These are phyloP conservation scores for Amylostereum chailletii DNA, from an alignment of 1,284 basidiomycete species.

Conservation along the genomic window DNA sequence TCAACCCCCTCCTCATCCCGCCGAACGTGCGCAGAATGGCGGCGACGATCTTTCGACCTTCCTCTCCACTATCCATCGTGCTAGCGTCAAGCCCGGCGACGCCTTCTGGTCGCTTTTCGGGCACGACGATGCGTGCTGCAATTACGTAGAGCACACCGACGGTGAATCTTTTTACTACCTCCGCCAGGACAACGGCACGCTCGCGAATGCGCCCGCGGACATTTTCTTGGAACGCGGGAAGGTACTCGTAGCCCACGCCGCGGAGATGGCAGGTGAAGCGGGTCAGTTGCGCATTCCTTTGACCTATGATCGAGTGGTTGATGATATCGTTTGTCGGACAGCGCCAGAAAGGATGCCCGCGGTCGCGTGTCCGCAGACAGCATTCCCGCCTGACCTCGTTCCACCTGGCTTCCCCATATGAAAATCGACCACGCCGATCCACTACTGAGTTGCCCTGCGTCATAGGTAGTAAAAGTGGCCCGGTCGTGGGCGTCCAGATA, in stretches of 20 bases:
- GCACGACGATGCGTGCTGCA: constrained; percentile 13
- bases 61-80: background rate
- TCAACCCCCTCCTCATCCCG: background rate
- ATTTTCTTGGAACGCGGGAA: background rate
- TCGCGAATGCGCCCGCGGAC: background rate
- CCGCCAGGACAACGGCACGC: background rate
- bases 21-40: background rate
- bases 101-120: constrained; percentile 21
- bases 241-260: background rate
- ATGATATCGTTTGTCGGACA: background rate
- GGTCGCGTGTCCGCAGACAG: background rate
- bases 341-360: background rate
- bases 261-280: background rate
- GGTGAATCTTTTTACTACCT: constrained; percentile 6
- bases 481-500: too few relatives aligned
- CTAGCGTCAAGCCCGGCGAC: constrained; percentile 11
- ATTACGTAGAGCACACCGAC: constrained; percentile 15
- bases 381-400: background rate
- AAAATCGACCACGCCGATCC: background rate
- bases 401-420: background rate
- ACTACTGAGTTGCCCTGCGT: too few relatives aligned
- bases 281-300: background rate
- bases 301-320: background rate
- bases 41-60: constrained; percentile 8
- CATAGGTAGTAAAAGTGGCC: too few relatives aligned